Base-by-base conservation (phyloP, 495 filamentous ascomycete species). In the Mytilinidion resinicola region DNA sequence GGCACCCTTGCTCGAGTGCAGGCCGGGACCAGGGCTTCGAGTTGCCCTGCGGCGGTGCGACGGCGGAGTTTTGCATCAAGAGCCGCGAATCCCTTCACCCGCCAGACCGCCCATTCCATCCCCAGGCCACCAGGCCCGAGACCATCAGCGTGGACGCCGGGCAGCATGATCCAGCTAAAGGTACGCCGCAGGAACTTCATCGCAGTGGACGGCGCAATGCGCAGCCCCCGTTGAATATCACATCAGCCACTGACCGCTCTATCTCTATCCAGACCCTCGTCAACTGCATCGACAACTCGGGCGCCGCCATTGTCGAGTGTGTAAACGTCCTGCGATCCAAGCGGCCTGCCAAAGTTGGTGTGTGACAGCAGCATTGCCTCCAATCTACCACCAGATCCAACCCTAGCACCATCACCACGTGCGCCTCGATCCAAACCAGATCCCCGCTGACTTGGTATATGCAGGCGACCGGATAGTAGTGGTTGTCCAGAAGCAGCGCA, bases 231-330 rank as follows among this genome's bases (percentile, higher is more conserved):
- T 17, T 30, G 1, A 4, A 30, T 50, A 30, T 17, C 54, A 30
- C 44, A 49, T 15, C 57, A 21, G 30, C 10, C 60, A 55, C 57
- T 59, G 20, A 46, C 55, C 39, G 25, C 25, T 48, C 19, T n/a
- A 59, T 19, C 39, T 25, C 53, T 42, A 47, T 67, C 56, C 70
- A 99, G 95, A 89, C 91, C 74, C 88, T 99, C 86, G 80, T 97
- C 61, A 96, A 90, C 72, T 97, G 95, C 84, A 96, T 99, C 84
- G 95, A 99, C 86, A 99, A 99, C 80, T 96, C 95, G 50, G 95
- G 95, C 70, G 95, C 95, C 67, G 91, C 95, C 58, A 75, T 99
- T 64, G 95, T 97, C 76, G 95, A 99, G 76, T 99, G 95, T 76
- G 87, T 88, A 68, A 84, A 89, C 70, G 88, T 97, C 47, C 73